Base-by-base conservation (phyloP, 257 asterid genomes). In the Thymus quinquecostatus region DNA sequence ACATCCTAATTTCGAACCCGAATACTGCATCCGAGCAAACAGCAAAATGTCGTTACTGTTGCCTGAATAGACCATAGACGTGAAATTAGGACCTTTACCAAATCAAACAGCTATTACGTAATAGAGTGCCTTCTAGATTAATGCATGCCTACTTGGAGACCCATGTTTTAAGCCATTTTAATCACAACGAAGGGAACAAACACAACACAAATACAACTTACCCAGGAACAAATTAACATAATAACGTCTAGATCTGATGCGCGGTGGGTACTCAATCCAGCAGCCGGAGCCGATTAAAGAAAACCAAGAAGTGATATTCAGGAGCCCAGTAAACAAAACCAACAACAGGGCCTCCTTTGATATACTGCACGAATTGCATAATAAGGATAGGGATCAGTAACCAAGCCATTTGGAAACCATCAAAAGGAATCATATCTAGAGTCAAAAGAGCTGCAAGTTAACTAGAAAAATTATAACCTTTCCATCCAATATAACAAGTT, bases 301-400 rank as follows among this genome's bases (percentile, higher is more conserved):
- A 89, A 45, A 89, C 91, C 82, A 94, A 75, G 82, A 91, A 94
- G 73, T 85, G 97, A 76, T 79, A 82, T 72, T 91, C 97, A 66
- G 99, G 95, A 49, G 96, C 97, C 96, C 93, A 87, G 77, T 91
- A 94, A 49, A 91, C 86, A 70, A 94, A 94, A 68, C 99, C 99
- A 50, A 94, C 95, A 64, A 89, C 96, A 29, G 99, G 99, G 55
- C 96, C 96, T 69, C 92, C 96, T 85, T 88, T 89, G 73, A 89
- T 86, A 84, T 86, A 87, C 99, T 91, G 96, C 83, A 83, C 60
- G 75, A 71, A 74, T 67, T 64, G 60, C 63, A 66, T 27, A 21
- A 47, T 32, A 7, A 72, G 54, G 57, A 40, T 43, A 57, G 47
- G 45, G 67, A 67, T 75, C 57, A 64, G 70, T 13, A 60, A 54